Percentiles rank a stretch among this genome's conserved stretches.
Evolutionary conservation across 2,329 filamentous ascomycete species (phyloP).

Genomic region (Claviceps paspali): DNA sequence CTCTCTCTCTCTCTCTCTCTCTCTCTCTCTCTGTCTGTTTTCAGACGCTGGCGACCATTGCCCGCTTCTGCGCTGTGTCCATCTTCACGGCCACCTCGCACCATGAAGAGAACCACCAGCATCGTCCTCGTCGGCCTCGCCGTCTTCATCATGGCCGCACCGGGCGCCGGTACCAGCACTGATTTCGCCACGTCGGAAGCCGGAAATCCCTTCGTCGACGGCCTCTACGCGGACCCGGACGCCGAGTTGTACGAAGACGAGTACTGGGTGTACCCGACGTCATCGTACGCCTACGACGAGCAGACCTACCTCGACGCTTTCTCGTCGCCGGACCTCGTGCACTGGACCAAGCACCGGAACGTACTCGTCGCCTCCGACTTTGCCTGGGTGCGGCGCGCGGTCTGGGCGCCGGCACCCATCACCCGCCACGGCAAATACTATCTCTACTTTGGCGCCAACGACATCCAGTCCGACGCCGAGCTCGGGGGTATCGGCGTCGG

Average conservation of each 20-base stretch:
- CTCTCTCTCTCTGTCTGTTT: no score
- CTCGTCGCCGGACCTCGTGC: constrained; percentile 30
- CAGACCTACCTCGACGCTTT: constrained; percentile 37
- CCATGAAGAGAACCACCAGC: background rate
- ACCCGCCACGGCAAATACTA: constrained; percentile 29
- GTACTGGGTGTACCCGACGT: constrained; percentile 34
- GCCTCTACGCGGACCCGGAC: constrained; percentile 37
- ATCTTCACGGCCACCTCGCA: no score
- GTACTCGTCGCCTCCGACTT: constrained; percentile 20
- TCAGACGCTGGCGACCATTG: no score
- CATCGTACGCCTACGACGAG: constrained; percentile 26
- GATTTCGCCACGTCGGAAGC: constrained; percentile 25
- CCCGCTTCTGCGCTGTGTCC: no score
- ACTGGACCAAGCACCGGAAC: constrained; percentile 31
- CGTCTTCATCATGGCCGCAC: background rate
- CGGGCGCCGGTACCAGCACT: constrained; percentile 4
- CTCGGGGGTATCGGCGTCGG: constrained; percentile 24
- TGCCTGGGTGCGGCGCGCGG: constrained; percentile 27
- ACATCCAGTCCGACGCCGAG: constrained; percentile 22
- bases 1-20: no score
- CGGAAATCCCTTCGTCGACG: constrained; percentile 31
- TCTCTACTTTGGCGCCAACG: constrained; percentile 35
- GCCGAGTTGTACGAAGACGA: constrained; percentile 27
- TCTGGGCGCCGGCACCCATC: constrained; percentile 33
- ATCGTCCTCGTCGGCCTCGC: background rate